Percentiles rank a stretch among this genome's conserved stretches.
Evolutionary conservation across 1,284 basidiomycete genomes (phyloP).

Genomic region (Ceratobasidium sp.): DNA sequence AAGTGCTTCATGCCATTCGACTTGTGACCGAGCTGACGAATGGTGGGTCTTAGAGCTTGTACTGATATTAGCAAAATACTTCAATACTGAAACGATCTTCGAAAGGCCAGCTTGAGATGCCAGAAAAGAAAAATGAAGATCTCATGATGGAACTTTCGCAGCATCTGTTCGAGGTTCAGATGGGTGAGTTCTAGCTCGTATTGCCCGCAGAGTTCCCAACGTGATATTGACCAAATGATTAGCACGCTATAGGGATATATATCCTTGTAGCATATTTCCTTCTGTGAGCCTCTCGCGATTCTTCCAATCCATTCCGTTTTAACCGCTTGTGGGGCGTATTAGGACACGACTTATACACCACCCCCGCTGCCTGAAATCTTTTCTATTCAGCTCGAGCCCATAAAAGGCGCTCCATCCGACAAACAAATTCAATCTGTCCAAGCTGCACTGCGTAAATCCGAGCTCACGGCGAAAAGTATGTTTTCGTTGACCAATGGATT

Average conservation of each 20-base stretch:
- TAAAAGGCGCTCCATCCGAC: constrained; percentile 28
- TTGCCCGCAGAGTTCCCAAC: no score
- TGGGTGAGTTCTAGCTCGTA: constrained; percentile 22
- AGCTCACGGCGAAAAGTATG: constrained; percentile 4
- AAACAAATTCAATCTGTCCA: constrained; percentile 15
- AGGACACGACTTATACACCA: constrained; percentile 11
- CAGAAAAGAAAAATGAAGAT: background rate
- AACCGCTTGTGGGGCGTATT: background rate
- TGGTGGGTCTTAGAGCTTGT: background rate
- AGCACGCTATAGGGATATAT: constrained; percentile 13
- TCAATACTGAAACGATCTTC: background rate
- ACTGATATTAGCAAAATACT: background rate
- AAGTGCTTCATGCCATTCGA: constrained; percentile 23
- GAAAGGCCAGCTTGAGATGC: background rate
- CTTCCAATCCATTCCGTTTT: no score
- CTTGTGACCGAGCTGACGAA: background rate
- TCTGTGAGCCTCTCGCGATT: background rate
- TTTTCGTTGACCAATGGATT: background rate
- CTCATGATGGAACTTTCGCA: constrained; percentile 12
- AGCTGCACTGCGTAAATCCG: background rate
- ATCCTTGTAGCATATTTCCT: constrained; percentile 6
- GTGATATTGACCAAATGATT: background rate
- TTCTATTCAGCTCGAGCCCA: constrained; percentile 3
- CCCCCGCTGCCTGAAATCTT: constrained; percentile 16
- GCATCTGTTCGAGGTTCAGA: constrained; percentile 9